Conservation (phyloP, 345 rosid genomes). For the Turnera subulata region DNA sequence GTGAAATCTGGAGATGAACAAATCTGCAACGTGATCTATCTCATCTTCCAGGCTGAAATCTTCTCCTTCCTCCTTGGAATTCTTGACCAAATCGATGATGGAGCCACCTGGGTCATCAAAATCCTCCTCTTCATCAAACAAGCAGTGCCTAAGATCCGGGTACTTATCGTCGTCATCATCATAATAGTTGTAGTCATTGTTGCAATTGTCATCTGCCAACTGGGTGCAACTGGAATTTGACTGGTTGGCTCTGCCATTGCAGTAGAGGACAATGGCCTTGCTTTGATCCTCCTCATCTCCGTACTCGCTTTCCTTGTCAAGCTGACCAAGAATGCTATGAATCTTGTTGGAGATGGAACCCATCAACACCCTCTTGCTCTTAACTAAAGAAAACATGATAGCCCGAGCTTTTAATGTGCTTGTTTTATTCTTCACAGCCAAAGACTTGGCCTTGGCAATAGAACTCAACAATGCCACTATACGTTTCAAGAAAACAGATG, state of each 20-base stretch:
- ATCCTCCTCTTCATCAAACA: slow-evolving; percentile 31
- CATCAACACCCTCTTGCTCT: slow-evolving; percentile 44
- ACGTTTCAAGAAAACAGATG: slow-evolving; percentile 50
- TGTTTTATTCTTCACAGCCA: slow-evolving; percentile 53
- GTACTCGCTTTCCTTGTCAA: slow-evolving; percentile 2
- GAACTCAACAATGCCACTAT: slow-evolving; percentile 40
- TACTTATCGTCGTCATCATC: slow-evolving; percentile 36
- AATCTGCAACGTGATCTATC: slow-evolving; percentile 26
- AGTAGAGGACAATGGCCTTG: slow-evolving; percentile 30
- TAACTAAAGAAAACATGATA: slow-evolving; percentile 53
- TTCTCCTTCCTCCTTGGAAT: slow-evolving; percentile 37
- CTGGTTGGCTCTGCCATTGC: slow-evolving; percentile 18
- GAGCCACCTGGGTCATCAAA: slow-evolving; percentile 55
- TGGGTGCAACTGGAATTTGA: slow-evolving; percentile 11
- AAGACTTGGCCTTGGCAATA: slow-evolving; percentile 46
- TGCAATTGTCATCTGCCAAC: background rate
- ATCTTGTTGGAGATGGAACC: slow-evolving; percentile 55
- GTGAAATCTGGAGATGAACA: slow-evolving; percentile 29
- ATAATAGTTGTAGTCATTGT: background rate
- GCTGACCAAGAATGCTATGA: slow-evolving; percentile 44
- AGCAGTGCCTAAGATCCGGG: slow-evolving; percentile 50
- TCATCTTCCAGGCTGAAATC: slow-evolving; percentile 29
- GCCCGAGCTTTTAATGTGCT: slow-evolving; percentile 58
- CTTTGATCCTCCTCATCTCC: slow-evolving; percentile 9
- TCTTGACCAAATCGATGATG: slow-evolving; percentile 71